These are phyloP conservation scores for Castanopsis chinensis DNA, from an alignment of 306 rosid genomes.

Conservation along the genomic window DNA sequence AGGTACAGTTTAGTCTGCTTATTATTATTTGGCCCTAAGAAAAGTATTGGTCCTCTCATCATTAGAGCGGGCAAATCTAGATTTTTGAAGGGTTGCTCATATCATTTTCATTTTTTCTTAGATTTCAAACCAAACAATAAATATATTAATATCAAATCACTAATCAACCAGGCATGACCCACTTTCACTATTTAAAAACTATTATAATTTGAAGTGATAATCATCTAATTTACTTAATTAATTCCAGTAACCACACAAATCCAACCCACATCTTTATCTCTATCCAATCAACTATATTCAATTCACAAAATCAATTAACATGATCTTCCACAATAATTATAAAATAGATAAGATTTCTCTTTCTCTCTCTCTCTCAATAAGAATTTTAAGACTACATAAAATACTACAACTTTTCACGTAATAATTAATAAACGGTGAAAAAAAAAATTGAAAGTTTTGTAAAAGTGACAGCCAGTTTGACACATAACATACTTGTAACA, in stretches of 20 bases:
- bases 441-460: no score
- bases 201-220: conserved; percentile 42
- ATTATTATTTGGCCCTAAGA: neutral
- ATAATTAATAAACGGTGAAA: rapidly evolving
- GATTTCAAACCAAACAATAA: neutral
- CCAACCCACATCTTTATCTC: conserved; percentile 37
- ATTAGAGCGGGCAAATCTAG: neutral
- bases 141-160: neutral
- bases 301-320: conserved; percentile 27
- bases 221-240: conserved; percentile 34
- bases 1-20: conserved; percentile 23
- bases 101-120: neutral
- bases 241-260: conserved; percentile 37
- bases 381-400: no score
- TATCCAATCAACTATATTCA: conserved; percentile 26
- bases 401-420: rapidly evolving
- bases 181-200: conserved; percentile 18
- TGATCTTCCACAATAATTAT: conserved; percentile 28
- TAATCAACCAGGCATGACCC: conserved; percentile 34
- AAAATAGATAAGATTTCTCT: neutral
- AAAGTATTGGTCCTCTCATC: no score
- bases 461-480: rapidly evolving
- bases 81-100: neutral
- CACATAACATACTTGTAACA: rapidly evolving
- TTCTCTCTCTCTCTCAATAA: rapidly evolving